phyloP scores from a whole-genome alignment of 2,329 filamentous ascomycete species.

The Ciborinia camelliae region DNA sequence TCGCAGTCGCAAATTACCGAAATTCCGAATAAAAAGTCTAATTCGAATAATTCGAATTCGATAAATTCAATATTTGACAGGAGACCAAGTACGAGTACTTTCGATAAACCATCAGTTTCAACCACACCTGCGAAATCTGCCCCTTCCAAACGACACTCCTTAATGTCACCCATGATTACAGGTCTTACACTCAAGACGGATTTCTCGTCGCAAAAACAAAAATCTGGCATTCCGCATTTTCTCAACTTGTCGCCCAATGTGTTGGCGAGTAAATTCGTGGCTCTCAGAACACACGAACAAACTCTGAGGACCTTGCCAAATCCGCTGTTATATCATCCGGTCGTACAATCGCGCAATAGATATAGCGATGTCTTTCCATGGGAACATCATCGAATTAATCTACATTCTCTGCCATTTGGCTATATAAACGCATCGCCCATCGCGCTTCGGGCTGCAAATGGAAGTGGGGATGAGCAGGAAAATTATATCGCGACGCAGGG shows the following conservation, averaged over 20 bases:
- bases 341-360: slow-evolving; percentile 59
- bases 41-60: no score
- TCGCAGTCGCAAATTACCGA: slow-evolving; percentile 1
- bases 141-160: slow-evolving; percentile 5
- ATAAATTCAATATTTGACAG: slow-evolving; percentile 8
- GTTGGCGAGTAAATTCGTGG: slow-evolving; percentile 18
- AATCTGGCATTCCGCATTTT: background rate
- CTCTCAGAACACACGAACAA: slow-evolving; percentile 19
- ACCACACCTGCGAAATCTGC: slow-evolving; percentile 1
- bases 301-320: slow-evolving; percentile 8
- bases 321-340: slow-evolving; percentile 15
- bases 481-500: slow-evolving; percentile 25
- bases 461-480: slow-evolving; percentile 34
- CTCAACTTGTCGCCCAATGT: background rate
- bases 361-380: slow-evolving; percentile 87
- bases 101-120: slow-evolving; percentile 12
- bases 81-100: slow-evolving; percentile 10
- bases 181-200: slow-evolving; percentile 14
- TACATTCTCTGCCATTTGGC: slow-evolving; percentile 69
- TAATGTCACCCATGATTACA: background rate
- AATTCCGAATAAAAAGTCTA: background rate
- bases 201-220: slow-evolving; percentile 1
- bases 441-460: slow-evolving; percentile 35
- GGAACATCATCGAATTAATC: slow-evolving; percentile 75
- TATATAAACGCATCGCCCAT: slow-evolving; percentile 77